Evolutionary conservation across 495 filamentous ascomycete species (phyloP).

Genomic region (Opeltia flavorubescens): DNA sequence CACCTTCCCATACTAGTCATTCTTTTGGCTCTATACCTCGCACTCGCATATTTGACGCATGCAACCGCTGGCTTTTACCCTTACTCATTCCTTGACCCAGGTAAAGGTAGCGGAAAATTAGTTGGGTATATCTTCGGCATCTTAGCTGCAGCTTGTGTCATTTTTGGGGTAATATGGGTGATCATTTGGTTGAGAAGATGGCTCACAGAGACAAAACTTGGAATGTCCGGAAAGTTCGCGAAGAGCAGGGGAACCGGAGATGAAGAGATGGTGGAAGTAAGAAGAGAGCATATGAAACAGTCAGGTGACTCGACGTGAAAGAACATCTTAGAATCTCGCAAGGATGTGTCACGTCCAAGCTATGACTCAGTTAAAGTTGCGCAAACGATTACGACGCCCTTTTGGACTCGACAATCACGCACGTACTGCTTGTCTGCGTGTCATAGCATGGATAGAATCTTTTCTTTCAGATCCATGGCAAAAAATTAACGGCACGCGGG

Average conservation of each 20-base stretch:
- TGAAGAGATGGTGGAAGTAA: constrained; percentile 5
- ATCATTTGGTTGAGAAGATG: constrained; percentile 38
- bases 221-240: constrained; percentile 12
- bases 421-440: too few relatives aligned
- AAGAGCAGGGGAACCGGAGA: background rate
- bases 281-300: background rate
- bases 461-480: too few relatives aligned
- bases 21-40: constrained; percentile 55
- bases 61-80: constrained; percentile 58
- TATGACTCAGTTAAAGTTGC: too few relatives aligned
- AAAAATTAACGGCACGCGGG: too few relatives aligned
- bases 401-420: too few relatives aligned
- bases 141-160: constrained; percentile 41
- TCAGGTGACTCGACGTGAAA: background rate
- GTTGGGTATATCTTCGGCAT: constrained; percentile 43
- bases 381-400: too few relatives aligned
- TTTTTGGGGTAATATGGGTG: constrained; percentile 43
- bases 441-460: too few relatives aligned
- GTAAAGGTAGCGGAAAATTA: constrained; percentile 29
- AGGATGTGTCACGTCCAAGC: background rate
- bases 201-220: constrained; percentile 19
- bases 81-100: constrained; percentile 57
- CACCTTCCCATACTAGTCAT: constrained; percentile 44
- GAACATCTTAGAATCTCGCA: background rate
- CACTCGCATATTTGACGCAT: constrained; percentile 58